phyloP scores from a whole-genome alignment of 352 stramenopile genomes.

The Phytophthora tubulina region DNA sequence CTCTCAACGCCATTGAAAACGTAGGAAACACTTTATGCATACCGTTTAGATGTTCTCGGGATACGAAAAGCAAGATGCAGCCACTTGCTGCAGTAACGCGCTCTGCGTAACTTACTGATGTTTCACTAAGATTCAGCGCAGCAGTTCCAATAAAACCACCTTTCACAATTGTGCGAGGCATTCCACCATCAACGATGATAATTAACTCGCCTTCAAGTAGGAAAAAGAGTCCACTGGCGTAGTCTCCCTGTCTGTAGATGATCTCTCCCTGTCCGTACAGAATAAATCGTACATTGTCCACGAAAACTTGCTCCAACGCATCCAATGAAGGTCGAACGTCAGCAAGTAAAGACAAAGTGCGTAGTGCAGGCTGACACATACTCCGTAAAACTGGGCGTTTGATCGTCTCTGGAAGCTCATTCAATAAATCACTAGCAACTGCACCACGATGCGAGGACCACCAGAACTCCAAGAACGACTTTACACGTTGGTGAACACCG shows the following conservation, averaged over 20 bases:
- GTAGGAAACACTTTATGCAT: constrained; percentile 75
- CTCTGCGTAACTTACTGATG: constrained; percentile 64
- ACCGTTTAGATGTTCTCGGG: constrained; percentile 55
- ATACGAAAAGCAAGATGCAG: constrained; percentile 66
- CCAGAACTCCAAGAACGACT: constrained; percentile 78
- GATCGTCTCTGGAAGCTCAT: constrained; percentile 63
- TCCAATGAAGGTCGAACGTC: constrained; percentile 50
- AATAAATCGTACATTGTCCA: constrained; percentile 63
- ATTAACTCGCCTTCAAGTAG: constrained; percentile 64
- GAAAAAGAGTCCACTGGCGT: constrained; percentile 70
- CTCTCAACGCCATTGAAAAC: constrained; percentile 69
- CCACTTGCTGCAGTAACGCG: constrained; percentile 66
- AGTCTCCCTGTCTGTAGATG: constrained; percentile 71
- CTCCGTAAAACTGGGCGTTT: constrained; percentile 59
- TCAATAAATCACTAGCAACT: constrained; percentile 54
- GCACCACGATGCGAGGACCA: constrained; percentile 70
- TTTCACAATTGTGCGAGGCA: constrained; percentile 48
- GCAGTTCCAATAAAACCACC: constrained; percentile 66
- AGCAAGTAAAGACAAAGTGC: constrained; percentile 51
- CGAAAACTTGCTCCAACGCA: constrained; percentile 51
- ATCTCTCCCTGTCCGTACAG: constrained; percentile 71
- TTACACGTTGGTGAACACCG: constrained; percentile 59
- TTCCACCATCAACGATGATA: constrained; percentile 47
- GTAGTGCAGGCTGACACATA: constrained; percentile 61
- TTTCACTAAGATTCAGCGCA: constrained; percentile 59